phyloP scores from a whole-genome alignment of 192 early-diverging fungal species.

The Mortierella alpina region DNA sequence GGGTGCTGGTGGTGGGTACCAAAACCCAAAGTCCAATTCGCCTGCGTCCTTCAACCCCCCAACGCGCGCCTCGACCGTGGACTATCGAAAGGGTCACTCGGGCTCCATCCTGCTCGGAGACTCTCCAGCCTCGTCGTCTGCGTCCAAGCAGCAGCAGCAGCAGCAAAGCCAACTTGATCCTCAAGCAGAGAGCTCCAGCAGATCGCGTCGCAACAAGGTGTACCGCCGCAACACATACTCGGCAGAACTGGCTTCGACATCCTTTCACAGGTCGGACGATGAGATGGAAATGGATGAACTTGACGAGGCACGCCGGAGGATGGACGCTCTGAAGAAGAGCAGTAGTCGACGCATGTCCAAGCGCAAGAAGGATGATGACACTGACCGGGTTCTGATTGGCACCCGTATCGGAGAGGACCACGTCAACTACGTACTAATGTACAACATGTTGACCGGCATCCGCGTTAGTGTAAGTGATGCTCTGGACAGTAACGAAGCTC shows the following conservation, averaged over 20 bases:
- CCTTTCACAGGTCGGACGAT: conserved; percentile 50
- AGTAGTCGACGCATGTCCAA: conserved; percentile 57
- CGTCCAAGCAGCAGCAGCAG: conserved; percentile 22
- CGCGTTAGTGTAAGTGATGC: conserved; percentile 78
- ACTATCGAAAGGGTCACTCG: conserved; percentile 25
- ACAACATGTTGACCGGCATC: conserved; percentile 98
- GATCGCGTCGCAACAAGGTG: conserved; percentile 27
- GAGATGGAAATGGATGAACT: conserved; percentile 59
- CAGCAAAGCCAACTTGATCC: conserved; percentile 4
- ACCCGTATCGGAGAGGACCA: conserved; percentile 95
- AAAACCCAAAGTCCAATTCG: neutral
- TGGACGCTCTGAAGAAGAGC: conserved; percentile 49
- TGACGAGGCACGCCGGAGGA: conserved; percentile 46
- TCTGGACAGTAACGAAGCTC: neutral
- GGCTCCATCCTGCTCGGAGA: conserved; percentile 23
- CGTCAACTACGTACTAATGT: conserved; percentile 96
- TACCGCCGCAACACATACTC: conserved; percentile 59
- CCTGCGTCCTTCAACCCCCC: conserved; percentile 15
- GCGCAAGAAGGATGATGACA: conserved; percentile 56
- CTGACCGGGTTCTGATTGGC: conserved; percentile 69
- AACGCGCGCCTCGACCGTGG: conserved; percentile 43
- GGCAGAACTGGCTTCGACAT: conserved; percentile 50
- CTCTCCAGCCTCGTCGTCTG: conserved; percentile 11
- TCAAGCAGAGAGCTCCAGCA: conserved; percentile 19
- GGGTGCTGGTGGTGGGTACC: conserved; percentile 47